Conservation (phyloP, 2,329 filamentous ascomycete species). For the Plenodomus tracheiphilus region DNA sequence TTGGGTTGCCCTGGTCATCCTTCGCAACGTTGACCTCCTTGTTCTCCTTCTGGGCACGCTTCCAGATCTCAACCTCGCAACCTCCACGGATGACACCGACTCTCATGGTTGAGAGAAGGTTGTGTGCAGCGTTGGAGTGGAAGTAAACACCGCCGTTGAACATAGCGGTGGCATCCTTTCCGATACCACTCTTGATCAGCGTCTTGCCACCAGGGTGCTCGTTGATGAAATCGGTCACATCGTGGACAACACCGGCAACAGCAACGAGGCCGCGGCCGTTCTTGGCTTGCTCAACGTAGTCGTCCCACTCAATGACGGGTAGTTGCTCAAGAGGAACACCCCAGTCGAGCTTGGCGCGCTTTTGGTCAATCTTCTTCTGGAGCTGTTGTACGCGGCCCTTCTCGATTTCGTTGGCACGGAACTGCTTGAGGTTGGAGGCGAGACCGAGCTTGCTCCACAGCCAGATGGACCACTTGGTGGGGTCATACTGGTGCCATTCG, state of each 20-base stretch:
- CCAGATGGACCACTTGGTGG: constrained; percentile 52
- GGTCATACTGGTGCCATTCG: constrained; percentile 49
- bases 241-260: constrained; percentile 49
- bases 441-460: constrained; percentile 49
- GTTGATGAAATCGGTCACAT: constrained; percentile 48
- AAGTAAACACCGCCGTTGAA: constrained; percentile 51
- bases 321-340: constrained; percentile 49
- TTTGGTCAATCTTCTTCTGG: constrained; percentile 52
- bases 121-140: constrained; percentile 49
- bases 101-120: constrained; percentile 49
- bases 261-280: constrained; percentile 48
- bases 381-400: constrained; percentile 50
- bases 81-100: constrained; percentile 50
- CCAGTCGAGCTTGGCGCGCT: constrained; percentile 49
- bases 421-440: constrained; percentile 50
- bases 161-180: constrained; percentile 50
- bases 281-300: constrained; percentile 48
- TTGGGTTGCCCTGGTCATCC: constrained; percentile 78
- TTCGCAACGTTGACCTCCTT: constrained; percentile 80
- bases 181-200: constrained; percentile 47
- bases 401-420: constrained; percentile 50
- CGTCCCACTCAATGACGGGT: constrained; percentile 50
- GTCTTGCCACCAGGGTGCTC: constrained; percentile 51
- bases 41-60: constrained; percentile 49
- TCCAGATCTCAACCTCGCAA: constrained; percentile 51